Conservation (phyloP, 257 asterid species). For the Nicotiana paniculata region DNA sequence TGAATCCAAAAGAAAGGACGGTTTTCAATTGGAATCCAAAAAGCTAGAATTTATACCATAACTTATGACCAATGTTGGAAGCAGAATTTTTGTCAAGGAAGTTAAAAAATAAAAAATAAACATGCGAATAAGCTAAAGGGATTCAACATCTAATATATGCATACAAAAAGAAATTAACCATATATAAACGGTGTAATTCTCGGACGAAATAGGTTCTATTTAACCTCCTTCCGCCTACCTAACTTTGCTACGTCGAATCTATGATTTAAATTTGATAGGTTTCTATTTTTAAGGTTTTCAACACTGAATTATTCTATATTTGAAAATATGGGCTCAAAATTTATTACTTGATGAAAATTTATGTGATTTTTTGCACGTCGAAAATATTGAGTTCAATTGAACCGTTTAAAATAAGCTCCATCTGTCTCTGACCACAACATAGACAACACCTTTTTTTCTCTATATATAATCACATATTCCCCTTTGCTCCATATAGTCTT, state of each 20-base stretch:
- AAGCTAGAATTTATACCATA: conserved; percentile 6
- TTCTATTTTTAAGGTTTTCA: neutral
- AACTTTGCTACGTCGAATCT: neutral
- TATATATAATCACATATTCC: conserved; percentile 5
- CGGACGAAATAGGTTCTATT: too few species aligned
- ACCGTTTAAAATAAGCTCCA: neutral
- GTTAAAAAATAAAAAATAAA: too few species aligned
- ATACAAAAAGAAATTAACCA: too few species aligned
- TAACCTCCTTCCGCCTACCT: too few species aligned
- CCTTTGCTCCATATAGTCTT: neutral
- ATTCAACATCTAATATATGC: too few species aligned
- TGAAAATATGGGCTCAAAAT: too few species aligned
- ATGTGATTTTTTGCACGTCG: too few species aligned
- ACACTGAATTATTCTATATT: neutral
- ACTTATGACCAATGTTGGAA: neutral
- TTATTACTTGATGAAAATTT: too few species aligned
- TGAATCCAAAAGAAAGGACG: conserved; percentile 5
- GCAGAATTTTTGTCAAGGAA: too few species aligned
- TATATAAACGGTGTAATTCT: too few species aligned
- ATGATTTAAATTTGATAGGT: neutral
- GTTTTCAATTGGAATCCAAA: conserved; percentile 2
- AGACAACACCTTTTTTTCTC: neutral
- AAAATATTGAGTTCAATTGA: neutral
- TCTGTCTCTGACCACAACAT: neutral
- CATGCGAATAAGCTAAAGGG: too few species aligned